These are phyloP conservation scores for Trichomonascaceae sp. DNA, from an alignment of 1,139 yeast species.

Conservation along the genomic window DNA sequence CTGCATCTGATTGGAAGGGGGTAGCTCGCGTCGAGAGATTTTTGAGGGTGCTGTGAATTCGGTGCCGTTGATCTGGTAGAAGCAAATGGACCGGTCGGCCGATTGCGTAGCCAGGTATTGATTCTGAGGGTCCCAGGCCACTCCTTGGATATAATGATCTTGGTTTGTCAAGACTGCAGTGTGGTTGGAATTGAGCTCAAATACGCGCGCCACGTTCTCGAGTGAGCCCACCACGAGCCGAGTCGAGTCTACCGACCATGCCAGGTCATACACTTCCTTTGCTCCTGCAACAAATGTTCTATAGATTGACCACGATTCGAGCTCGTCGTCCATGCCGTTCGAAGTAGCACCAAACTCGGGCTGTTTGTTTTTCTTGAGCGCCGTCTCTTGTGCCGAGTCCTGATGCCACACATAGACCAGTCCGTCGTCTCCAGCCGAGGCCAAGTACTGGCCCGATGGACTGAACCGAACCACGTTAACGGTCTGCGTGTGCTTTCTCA, in stretches of 20 bases:
- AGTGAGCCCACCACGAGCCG: constrained; percentile 79
- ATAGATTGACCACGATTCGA: constrained; percentile 60
- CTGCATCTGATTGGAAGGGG: constrained; percentile 5
- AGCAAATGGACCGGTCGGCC: constrained; percentile 77
- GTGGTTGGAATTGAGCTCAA: constrained; percentile 30
- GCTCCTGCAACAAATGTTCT: constrained; percentile 41
- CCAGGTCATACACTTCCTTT: constrained; percentile 68
- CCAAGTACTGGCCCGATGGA: constrained; percentile 44
- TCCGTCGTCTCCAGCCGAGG: constrained; percentile 95
- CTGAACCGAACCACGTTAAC: constrained; percentile 83
- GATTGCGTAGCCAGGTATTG: constrained; percentile 75
- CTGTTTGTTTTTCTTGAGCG: constrained; percentile 29
- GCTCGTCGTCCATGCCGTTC: constrained; percentile 38
- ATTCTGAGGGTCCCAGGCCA: constrained; percentile 83
- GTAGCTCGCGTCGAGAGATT: constrained; percentile 36
- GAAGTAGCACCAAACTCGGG: constrained; percentile 15
- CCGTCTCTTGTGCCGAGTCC: constrained; percentile 6
- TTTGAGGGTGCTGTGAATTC: constrained; percentile 13
- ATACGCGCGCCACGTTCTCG: constrained; percentile 72
- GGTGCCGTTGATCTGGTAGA: constrained; percentile 30
- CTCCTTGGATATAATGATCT: constrained; percentile 86
- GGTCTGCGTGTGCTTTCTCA: constrained; percentile 84
- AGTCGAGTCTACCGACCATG: constrained; percentile 80
- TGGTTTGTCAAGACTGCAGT: constrained; percentile 39
- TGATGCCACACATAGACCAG: constrained; percentile 59